Conservation (phyloP, 2,329 filamentous ascomycete genomes). For the Xylariaceae sp. region DNA sequence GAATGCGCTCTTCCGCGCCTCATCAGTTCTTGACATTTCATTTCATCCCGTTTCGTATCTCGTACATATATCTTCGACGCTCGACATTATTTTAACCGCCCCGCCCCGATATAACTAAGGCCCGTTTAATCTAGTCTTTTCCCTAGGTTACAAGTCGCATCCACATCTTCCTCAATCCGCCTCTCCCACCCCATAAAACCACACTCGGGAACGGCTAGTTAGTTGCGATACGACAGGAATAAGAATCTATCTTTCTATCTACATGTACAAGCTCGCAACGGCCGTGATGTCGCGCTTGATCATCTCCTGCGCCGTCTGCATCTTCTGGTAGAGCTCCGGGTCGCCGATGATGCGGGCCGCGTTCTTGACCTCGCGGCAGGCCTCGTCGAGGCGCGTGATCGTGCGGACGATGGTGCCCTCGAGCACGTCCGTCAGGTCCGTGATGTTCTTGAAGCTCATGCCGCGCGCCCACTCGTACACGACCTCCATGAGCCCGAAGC, state of each 20-base stretch:
- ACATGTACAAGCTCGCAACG: conserved; percentile 88
- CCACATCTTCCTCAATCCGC: background rate
- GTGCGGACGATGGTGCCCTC: conserved; percentile 97
- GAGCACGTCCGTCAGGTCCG: conserved; percentile 90
- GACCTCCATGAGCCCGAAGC: conserved; percentile 94
- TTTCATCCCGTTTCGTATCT: too few species aligned
- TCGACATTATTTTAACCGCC: too few species aligned
- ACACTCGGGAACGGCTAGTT: too few species aligned
- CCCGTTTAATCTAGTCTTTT: too few species aligned
- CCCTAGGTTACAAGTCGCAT: background rate
- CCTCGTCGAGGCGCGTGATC: conserved; percentile 92
- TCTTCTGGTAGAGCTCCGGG: conserved; percentile 90
- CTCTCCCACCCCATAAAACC: background rate
- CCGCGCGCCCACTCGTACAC: conserved; percentile 98
- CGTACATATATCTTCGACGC: too few species aligned
- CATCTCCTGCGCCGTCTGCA: conserved; percentile 95
- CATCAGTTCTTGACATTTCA: too few species aligned
- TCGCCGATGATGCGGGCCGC: conserved; percentile 94
- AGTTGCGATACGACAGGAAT: too few species aligned
- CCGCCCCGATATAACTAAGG: too few species aligned
- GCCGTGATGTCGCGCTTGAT: conserved; percentile 96
- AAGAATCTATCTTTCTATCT: background rate
- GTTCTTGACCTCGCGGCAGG: conserved; percentile 95
- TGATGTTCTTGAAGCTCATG: conserved; percentile 98
- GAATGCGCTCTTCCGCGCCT: too few species aligned